These are phyloP conservation scores for Hymenoscyphus infarciens DNA, from an alignment of 2,329 filamentous ascomycete species.

Conservation along the genomic window DNA sequence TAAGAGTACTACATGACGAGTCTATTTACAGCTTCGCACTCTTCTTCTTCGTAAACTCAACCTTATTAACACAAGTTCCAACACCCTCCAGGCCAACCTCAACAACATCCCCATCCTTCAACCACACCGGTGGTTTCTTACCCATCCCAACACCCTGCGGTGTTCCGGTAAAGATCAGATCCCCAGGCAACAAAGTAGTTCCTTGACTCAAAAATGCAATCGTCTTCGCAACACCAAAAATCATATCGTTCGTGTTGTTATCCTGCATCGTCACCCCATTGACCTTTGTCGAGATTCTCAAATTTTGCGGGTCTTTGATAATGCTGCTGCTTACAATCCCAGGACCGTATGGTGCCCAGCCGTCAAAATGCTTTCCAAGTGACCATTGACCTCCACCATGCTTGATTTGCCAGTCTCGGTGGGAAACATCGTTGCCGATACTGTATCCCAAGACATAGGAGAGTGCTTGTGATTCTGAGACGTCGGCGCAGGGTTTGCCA, in stretches of 20 bases:
- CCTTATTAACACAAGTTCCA: constrained; percentile 54
- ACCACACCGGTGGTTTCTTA: constrained; percentile 61
- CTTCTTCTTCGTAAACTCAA: constrained; percentile 42
- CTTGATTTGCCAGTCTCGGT: constrained; percentile 72
- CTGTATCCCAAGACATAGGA: constrained; percentile 71
- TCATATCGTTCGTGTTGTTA: constrained; percentile 57
- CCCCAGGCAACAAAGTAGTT: constrained; percentile 59
- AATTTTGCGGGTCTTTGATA: constrained; percentile 53
- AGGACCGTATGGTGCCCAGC: constrained; percentile 71
- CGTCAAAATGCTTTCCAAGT: constrained; percentile 71
- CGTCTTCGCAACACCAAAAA: constrained; percentile 57
- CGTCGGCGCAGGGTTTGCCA: constrained; percentile 61
- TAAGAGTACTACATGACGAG: background rate
- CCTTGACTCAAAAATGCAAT: constrained; percentile 59
- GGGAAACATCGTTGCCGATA: constrained; percentile 75
- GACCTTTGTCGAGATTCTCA: constrained; percentile 55
- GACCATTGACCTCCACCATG: constrained; percentile 67
- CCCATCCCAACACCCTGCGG: constrained; percentile 71
- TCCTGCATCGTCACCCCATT: constrained; percentile 58
- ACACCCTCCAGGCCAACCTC: constrained; percentile 66
- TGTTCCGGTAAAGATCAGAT: constrained; percentile 65
- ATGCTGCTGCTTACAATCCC: constrained; percentile 60
- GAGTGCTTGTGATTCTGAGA: constrained; percentile 63
- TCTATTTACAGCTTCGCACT: constrained; percentile 33
- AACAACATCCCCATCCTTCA: constrained; percentile 67